A percentile compares a stretch with the other conserved stretches of the same genome.
Conservation (phyloP, 202 grass and related monocot genomes). For the Bolboschoenoplectus hybrid region DNA sequence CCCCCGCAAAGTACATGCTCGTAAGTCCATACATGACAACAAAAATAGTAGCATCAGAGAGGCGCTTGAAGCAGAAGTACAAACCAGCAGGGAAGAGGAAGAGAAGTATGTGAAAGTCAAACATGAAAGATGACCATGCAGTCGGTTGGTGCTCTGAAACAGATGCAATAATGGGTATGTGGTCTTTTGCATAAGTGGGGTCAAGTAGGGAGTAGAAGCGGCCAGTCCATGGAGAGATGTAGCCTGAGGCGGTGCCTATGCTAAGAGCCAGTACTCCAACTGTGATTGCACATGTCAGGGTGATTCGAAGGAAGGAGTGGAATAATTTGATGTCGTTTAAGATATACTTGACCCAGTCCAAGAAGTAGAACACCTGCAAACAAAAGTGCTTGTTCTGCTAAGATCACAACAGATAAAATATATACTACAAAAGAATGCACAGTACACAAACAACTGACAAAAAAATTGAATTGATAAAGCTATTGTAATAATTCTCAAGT, state of each 20-base stretch:
- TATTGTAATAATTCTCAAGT: constrained; percentile 2
- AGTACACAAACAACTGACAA: neutral
- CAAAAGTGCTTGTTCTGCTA: constrained; percentile 28
- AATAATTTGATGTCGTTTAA: constrained; percentile 86
- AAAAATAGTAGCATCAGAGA: constrained; percentile 97
- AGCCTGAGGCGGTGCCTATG: constrained; percentile 93
- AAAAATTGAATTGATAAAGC: neutral
- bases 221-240: constrained; percentile 99
- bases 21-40: constrained; percentile 97
- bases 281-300: constrained; percentile 80
- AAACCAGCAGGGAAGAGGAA: constrained; percentile 94
- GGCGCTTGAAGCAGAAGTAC: constrained; percentile 95
- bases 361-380: constrained; percentile 97
- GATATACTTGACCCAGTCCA: constrained; percentile 95
- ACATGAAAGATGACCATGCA: constrained; percentile 99
- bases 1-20: constrained; percentile 98
- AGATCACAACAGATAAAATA: constrained; percentile 30
- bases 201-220: constrained; percentile 98
- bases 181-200: constrained; percentile 97
- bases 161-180: constrained; percentile 97
- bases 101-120: constrained; percentile 99
- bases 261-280: constrained; percentile 80
- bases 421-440: neutral
- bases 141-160: constrained; percentile 99
- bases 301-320: constrained; percentile 86